Evolutionary conservation across 2,329 filamentous ascomycete species (phyloP), one percentile per base, ranked within the genome.

Genomic region (Ophiostoma populinum): DNA sequence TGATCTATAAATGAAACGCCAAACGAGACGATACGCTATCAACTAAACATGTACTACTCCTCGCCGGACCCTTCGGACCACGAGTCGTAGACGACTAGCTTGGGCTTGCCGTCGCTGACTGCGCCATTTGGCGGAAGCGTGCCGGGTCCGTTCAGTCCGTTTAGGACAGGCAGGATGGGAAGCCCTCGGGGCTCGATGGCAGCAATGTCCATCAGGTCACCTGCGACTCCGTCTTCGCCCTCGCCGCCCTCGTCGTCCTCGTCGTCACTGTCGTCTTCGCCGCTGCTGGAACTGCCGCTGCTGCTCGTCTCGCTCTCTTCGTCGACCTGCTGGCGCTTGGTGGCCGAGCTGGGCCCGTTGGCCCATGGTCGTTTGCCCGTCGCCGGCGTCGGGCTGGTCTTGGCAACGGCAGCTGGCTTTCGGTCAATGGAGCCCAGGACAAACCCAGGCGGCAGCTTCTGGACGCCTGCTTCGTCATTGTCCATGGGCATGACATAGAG

Each of bases 401-500:
- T 21, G 19, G 8, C 10, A 12, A 8, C 4, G n/a, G n/a, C 10
- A 5, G 11, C 3, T 15, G 17, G 7, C 24, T 16, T 15, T 13
- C 48, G 46, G 25, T 44, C 48, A 1, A 42, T 43, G 5, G 44
- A 43, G 2, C 44, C 49, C 2, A 49, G 28, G 1, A 42, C 27
- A 30, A 44, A 46, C 0, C 47, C 48, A 2, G 40, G 25, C 1
- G 51, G 50, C n/a, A 52, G 38, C 1, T 8, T 16, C 25, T 16
- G 12, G 12, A 6, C 24, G 8, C 6, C 24, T 24, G 25, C 29
- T 6, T 24, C 34, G 16, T 20, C 20, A 6, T 6, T 20, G 15
- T 22, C 35, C 2, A 45, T 41, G 1, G 61, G 52, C 7, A 80
- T 55, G 5, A 68, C 63, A 47, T 77, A 73, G 10, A 85, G 61